These are phyloP conservation scores for Mariannaea elegans DNA, from an alignment of 2,329 filamentous ascomycete genomes.

Conservation along the genomic window DNA sequence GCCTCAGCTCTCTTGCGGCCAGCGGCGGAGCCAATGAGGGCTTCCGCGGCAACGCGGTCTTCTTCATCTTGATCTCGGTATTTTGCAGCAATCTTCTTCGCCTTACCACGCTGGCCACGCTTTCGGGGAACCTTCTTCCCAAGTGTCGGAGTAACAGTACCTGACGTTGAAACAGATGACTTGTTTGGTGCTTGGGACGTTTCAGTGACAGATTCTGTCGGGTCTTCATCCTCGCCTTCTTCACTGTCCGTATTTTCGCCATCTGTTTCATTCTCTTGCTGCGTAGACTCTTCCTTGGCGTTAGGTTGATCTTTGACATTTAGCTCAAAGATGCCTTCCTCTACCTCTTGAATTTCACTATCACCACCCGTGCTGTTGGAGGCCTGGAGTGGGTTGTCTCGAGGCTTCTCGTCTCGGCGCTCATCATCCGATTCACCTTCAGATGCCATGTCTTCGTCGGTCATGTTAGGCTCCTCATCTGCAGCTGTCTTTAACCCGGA, in stretches of 20 bases:
- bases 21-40: constrained; percentile 80
- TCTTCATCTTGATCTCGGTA: constrained; percentile 96
- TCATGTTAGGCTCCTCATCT: constrained; percentile 23
- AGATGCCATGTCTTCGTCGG: constrained; percentile 43
- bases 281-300: constrained; percentile 34
- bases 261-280: constrained; percentile 45
- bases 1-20: constrained; percentile 74
- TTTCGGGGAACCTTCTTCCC: constrained; percentile 58
- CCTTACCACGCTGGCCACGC: constrained; percentile 82
- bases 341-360: constrained; percentile 38
- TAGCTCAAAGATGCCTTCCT: constrained; percentile 37
- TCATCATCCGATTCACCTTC: constrained; percentile 46
- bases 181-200: constrained; percentile 30
- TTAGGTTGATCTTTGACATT: constrained; percentile 32
- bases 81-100: constrained; percentile 87
- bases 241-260: constrained; percentile 27
- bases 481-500: constrained; percentile 27
- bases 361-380: constrained; percentile 37
- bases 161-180: constrained; percentile 13
- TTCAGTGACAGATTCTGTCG: constrained; percentile 21
- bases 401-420: constrained; percentile 40
- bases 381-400: constrained; percentile 51
- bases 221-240: constrained; percentile 39
- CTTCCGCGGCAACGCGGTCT: constrained; percentile 84
- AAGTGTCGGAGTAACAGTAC: constrained; percentile 24